A percentile compares a stretch with the other conserved stretches of the same genome.
phyloP scores from a whole-genome alignment of 495 filamentous ascomycete genomes.

The Podospora tetraspora region DNA sequence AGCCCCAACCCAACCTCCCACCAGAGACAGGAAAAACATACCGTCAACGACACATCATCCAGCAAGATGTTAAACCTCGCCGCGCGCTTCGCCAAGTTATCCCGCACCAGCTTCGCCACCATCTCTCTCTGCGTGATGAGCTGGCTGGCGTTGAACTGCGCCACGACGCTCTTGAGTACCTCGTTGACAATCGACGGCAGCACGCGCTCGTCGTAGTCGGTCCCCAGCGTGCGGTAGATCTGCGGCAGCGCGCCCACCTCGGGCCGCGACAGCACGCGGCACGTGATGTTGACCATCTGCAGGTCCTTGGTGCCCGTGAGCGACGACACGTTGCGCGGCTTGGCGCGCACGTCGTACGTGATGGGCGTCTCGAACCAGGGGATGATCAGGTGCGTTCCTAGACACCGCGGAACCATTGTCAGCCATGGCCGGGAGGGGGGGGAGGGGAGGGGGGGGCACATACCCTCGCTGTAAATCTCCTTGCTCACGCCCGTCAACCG shows the following conservation, averaged over 20 bases:
- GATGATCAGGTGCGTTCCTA: conserved; percentile 87
- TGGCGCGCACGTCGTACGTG: conserved; percentile 95
- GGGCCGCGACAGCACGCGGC: conserved; percentile 94
- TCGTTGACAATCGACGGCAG: conserved; percentile 98
- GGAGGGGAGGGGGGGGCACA: conserved; percentile 9
- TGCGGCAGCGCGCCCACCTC: conserved; percentile 82
- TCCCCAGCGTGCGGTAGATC: conserved; percentile 93
- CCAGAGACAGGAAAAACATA: conserved; percentile 40
- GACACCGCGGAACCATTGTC: not conserved
- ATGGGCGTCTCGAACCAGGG: conserved; percentile 98
- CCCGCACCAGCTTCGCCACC: conserved; percentile 82
- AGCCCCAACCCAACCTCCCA: conserved; percentile 6
- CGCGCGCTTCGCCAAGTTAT: conserved; percentile 84
- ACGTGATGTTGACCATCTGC: conserved; percentile 99
- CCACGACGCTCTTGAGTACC: conserved; percentile 96
- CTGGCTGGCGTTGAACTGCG: conserved; percentile 98
- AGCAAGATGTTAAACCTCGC: conserved; percentile 95
- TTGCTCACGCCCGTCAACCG: conserved; percentile 89
- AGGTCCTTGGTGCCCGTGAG: conserved; percentile 98
- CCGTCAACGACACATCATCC: conserved; percentile 95
- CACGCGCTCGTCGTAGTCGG: conserved; percentile 95
- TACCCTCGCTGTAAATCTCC: conserved; percentile 96
- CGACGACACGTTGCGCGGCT: conserved; percentile 93
- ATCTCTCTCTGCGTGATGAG: conserved; percentile 98
- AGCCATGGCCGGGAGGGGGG: not conserved